Evolutionary conservation across 2,329 filamentous ascomycete species (phyloP), one percentile per base, ranked within the genome.

Genomic region (Colletotrichum tofieldiae): DNA sequence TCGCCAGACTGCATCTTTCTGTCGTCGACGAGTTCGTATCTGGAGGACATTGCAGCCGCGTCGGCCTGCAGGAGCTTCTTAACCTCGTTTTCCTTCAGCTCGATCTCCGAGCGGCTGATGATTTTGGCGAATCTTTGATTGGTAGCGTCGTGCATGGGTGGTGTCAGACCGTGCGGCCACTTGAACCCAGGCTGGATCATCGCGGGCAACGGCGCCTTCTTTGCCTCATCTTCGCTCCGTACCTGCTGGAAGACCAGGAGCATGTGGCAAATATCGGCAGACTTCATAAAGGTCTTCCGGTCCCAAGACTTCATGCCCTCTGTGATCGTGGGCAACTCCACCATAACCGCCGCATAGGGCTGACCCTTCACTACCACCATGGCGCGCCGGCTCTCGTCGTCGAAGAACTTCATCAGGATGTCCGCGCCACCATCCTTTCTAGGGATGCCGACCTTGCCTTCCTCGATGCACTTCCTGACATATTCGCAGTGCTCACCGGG

Each of bases 221-320:
- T 85, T 1, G 92, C 92, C 78, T 93, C 91, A n/a, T 87, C 83
- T 75, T 94, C 92, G 65, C 82, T 91, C 58, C 86, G 84, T 23
- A 96, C 92, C 41, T 83, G 85, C 11, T 93, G 92, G 70, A 95
- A 89, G 1, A 96, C 93, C 9, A 97, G 84, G 45, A 97, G 88
- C 93, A 98, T 97, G 84, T 97, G 94, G 76, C 93, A 94, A 43
- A 97, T 90, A 78, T 98, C 95, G 41, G 93, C 93, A 11, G 93
- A 93, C 84, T 98, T 98, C 85, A 95, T 94, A 86, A 95, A 94
- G 23, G 92, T 89, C 78, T 93, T 94, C 78, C 92, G 92, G 80
- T 97, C 95, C 93, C 94, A 98, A 71, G 93, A 95, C 86, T 98
- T 98, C 93, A 96, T 95, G 9, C 92, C 93, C 80, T 98, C 95